These are phyloP conservation scores for Phytophthora fragariaefolia DNA, from an alignment of 352 stramenopile species.

Conservation along the genomic window DNA sequence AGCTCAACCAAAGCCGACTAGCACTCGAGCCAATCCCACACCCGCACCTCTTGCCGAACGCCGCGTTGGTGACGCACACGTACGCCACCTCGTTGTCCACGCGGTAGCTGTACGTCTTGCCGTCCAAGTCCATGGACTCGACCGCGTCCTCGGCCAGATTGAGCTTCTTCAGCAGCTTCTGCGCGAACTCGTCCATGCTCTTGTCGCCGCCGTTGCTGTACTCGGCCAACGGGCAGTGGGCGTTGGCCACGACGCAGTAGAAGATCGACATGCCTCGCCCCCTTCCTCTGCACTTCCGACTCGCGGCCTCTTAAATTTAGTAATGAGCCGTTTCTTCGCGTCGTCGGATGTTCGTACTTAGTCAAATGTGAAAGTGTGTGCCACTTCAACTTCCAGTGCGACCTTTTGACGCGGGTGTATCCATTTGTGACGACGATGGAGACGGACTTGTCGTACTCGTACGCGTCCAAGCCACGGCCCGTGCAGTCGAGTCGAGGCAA, in stretches of 20 bases:
- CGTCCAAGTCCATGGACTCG: constrained; percentile 85
- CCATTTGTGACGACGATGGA: constrained; percentile 31
- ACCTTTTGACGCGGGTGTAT: constrained; percentile 38
- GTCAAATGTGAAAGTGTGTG: too few species aligned
- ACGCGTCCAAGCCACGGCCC: constrained; percentile 73
- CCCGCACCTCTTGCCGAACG: constrained; percentile 78
- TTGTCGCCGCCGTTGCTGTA: constrained; percentile 85
- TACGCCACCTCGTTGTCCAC: constrained; percentile 87
- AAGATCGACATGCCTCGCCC: constrained; percentile 78
- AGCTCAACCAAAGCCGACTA: constrained; percentile 5
- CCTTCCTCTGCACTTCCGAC: too few species aligned
- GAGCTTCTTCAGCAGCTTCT: constrained; percentile 89
- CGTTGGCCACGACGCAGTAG: constrained; percentile 89
- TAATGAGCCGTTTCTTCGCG: constrained; percentile 18
- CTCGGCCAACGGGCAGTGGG: constrained; percentile 79
- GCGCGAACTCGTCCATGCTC: constrained; percentile 88
- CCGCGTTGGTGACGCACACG: constrained; percentile 82
- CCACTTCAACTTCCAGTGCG: constrained; percentile 29
- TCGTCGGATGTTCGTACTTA: constrained; percentile 21
- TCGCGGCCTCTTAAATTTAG: too few species aligned
- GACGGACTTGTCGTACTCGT: constrained; percentile 80
- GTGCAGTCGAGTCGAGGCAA: constrained; percentile 75
- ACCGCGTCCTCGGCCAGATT: constrained; percentile 73
- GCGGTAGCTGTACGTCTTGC: constrained; percentile 87
- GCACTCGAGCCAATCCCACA: too few species aligned